phyloP scores from a whole-genome alignment of 1,139 yeast genomes.

The Protomyces macrosporus region DNA sequence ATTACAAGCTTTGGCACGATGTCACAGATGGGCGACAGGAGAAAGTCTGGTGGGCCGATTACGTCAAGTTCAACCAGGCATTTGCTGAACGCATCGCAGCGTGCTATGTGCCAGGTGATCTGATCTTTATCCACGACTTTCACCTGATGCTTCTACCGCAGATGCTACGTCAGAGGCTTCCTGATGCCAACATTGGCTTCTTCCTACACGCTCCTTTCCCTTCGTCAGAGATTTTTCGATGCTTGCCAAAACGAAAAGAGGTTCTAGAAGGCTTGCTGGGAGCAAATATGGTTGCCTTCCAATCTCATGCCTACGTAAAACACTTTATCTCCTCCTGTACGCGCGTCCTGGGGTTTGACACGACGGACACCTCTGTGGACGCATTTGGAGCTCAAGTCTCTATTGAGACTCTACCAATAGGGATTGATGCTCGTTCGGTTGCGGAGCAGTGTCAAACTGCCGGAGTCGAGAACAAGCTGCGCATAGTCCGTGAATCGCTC shows the following conservation, averaged over 20 bases:
- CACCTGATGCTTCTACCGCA: conserved; percentile 81
- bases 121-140: conserved; percentile 94
- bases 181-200: conserved; percentile 74
- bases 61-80: conserved; percentile 83
- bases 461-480: conserved; percentile 46
- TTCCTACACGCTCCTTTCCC: conserved; percentile 92
- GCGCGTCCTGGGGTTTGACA: conserved; percentile 67
- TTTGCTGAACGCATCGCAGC: conserved; percentile 71
- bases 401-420: conserved; percentile 74
- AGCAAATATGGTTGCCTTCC: conserved; percentile 79
- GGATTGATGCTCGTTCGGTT: conserved; percentile 69
- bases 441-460: conserved; percentile 42
- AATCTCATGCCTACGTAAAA: conserved; percentile 75
- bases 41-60: conserved; percentile 81
- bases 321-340: conserved; percentile 89
- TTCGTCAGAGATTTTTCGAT: conserved; percentile 87
- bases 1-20: conserved; percentile 61
- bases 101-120: conserved; percentile 80
- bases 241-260: conserved; percentile 74
- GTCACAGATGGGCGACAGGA: conserved; percentile 67
- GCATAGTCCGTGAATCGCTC: conserved; percentile 46
- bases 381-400: conserved; percentile 74
- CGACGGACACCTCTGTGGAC: conserved; percentile 52
- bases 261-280: conserved; percentile 88
- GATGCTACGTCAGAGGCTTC: conserved; percentile 72